A percentile compares a stretch with the other conserved stretches of the same genome.
phyloP scores from a whole-genome alignment of 305 asterid genomes.

The Fraxinus platypoda region DNA sequence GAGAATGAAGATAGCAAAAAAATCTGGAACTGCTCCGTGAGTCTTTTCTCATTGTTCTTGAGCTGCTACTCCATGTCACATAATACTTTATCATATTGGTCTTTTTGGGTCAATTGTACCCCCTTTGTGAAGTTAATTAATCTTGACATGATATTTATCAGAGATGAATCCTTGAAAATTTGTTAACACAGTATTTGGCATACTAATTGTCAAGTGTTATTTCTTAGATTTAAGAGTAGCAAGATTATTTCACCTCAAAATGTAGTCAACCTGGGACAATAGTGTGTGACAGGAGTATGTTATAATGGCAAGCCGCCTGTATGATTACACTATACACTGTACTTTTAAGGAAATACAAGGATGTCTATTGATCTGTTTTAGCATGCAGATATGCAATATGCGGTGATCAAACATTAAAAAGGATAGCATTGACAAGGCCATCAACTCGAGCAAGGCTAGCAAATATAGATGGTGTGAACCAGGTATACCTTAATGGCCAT shows the following conservation, averaged over 20 bases:
- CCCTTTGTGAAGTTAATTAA: background rate
- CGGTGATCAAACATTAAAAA: conserved; percentile 87
- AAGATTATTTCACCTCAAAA: background rate
- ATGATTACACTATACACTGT: background rate
- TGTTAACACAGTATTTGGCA: conserved; percentile 27
- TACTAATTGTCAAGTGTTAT: background rate
- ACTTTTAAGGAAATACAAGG: conserved; percentile 4
- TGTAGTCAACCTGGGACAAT: background rate
- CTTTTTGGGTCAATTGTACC: background rate
- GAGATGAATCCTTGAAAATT: background rate
- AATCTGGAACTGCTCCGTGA: conserved; percentile 86
- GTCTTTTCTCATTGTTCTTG: conserved; percentile 29
- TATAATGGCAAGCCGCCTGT: background rate
- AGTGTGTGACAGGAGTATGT: background rate
- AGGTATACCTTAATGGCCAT: conserved; percentile 48
- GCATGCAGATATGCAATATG: conserved; percentile 87
- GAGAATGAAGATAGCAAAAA: conserved; percentile 84
- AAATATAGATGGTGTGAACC: conserved; percentile 94
- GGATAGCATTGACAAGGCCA: conserved; percentile 77
- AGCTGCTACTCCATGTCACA: background rate
- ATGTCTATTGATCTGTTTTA: conserved; percentile 22
- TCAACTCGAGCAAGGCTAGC: conserved; percentile 95
- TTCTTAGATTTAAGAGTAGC: background rate
- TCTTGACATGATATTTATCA: background rate
- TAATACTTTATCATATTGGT: background rate